Evolutionary conservation across 2,329 filamentous ascomycete species (phyloP), one percentile per base, ranked within the genome.

Genomic region (Aspergillus fumigatiaffinis): DNA sequence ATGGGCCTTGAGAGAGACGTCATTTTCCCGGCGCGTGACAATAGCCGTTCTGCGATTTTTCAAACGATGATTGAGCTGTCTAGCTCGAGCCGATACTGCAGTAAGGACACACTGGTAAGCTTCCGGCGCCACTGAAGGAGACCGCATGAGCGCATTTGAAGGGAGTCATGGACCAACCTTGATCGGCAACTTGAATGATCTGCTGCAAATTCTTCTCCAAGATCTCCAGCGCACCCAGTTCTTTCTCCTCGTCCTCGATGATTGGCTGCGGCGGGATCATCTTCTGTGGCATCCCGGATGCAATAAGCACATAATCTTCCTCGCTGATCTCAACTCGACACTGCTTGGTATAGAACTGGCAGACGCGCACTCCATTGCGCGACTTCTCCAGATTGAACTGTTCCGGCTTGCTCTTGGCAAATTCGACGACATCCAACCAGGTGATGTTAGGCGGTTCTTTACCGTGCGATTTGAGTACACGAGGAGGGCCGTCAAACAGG

Each of bases 401-500:
- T 63, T 85, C 82, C 0, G 91, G 89, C 61, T 91, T 92, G 62
- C 85, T 86, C 68, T 89, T 89, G 61, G 91, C 89, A 74, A 92
- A 94, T 63, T 89, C 86, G 63, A 95, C 89, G 53, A 96, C 87
- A 67, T 96, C 91, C 42, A 94, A 80, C 91, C 91, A 96, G 12
- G 86, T 88, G 55, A 94, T 83, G 5, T 80, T 81, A 4, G 81
- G 83, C 32, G 82, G 77, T 26, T 84, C 82, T 63, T 84, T 84
- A n/a, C 80, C 81, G 76, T 81, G 84, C 68, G 76, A 85, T 73
- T 83, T 89, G 66, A 80, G 81, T 56, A 86, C 82, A 29, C 82
- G 86, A 59, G 92, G 91, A 23, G 89, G 86, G 0, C 89, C 89
- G 62, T 95, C 91, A 68, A 96, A 96, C 55, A 93, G 82, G 53